Evolutionary conservation across 1,284 basidiomycete genomes (phyloP).

Genomic region (Mycena citricolor): DNA sequence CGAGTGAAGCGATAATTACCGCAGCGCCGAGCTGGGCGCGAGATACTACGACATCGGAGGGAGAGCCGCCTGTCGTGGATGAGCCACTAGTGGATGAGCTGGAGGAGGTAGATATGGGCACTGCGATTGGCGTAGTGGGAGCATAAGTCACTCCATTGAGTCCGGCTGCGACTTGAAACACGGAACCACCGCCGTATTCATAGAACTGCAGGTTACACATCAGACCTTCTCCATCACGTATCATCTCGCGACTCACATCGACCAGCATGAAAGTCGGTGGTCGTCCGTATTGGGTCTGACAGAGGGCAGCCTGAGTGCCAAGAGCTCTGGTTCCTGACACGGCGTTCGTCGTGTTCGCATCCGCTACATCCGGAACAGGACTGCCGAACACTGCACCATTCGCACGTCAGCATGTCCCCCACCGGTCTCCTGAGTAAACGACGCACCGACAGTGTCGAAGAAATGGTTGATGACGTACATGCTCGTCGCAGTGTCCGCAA

Average conservation of each 20-base stretch:
- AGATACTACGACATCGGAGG: constrained; percentile 23
- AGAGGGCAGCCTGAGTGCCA: constrained; percentile 71
- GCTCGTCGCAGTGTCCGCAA: constrained; percentile 59
- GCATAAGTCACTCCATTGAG: constrained; percentile 75
- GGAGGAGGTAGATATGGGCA: constrained; percentile 37
- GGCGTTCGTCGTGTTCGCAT: constrained; percentile 75
- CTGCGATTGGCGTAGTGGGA: constrained; percentile 59
- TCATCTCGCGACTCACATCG: constrained; percentile 52
- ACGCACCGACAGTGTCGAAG: constrained; percentile 37
- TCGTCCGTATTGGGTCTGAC: constrained; percentile 55
- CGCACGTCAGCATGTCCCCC: background rate
- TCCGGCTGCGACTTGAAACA: constrained; percentile 79
- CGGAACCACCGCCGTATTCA: constrained; percentile 77
- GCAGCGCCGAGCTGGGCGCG: no score
- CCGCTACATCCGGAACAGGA: constrained; percentile 62
- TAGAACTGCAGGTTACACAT: constrained; percentile 61
- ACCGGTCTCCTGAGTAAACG: no score
- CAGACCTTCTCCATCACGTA: constrained; percentile 31
- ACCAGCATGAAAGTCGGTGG: constrained; percentile 86
- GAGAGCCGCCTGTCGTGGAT: constrained; percentile 23
- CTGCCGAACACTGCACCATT: constrained; percentile 43
- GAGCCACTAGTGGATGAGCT: constrained; percentile 29
- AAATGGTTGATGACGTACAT: constrained; percentile 93
- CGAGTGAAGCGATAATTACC: no score
- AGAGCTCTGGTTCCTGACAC: constrained; percentile 72